Evolutionary conservation across 805 yeast species (phyloP).

Genomic region (Wickerhamiella lipophila): DNA sequence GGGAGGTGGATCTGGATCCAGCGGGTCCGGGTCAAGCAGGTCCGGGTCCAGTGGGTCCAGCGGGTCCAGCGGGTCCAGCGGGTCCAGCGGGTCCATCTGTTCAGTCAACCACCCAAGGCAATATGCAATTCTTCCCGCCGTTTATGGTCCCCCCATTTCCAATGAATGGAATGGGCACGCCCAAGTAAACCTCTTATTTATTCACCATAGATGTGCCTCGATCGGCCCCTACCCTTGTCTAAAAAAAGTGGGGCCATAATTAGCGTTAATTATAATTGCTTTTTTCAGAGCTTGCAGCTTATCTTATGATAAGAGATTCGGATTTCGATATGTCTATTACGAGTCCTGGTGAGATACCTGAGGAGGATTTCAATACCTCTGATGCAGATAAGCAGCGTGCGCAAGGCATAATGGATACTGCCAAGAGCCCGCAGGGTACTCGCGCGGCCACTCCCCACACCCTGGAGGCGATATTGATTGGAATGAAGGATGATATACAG

Average conservation of each 20-base stretch:
- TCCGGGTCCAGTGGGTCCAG: too few relatives aligned
- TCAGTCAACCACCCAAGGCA: background rate
- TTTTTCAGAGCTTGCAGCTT: background rate
- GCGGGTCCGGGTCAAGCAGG: too few relatives aligned
- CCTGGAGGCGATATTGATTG: background rate
- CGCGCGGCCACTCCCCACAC: background rate
- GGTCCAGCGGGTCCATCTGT: too few relatives aligned
- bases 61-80: too few relatives aligned
- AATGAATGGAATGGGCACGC: background rate
- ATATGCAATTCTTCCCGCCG: background rate
- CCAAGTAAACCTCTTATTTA: background rate
- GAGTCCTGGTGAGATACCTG: background rate
- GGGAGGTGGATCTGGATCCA: slow-evolving; percentile 5
- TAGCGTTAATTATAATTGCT: background rate
- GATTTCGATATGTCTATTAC: background rate
- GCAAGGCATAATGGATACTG: background rate
- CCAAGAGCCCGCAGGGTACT: background rate
- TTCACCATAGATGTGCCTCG: background rate
- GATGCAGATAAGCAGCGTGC: background rate
- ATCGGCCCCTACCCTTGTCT: slow-evolving; percentile 1
- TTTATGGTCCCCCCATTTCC: background rate
- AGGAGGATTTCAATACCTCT: background rate
- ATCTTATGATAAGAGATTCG: background rate
- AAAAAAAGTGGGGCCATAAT: slow-evolving; percentile 1
- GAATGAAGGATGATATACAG: background rate